A percentile compares a stretch with the other conserved stretches of the same genome.
Conservation (phyloP, 176 grass and related monocot species). For the Zea luxurians region DNA sequence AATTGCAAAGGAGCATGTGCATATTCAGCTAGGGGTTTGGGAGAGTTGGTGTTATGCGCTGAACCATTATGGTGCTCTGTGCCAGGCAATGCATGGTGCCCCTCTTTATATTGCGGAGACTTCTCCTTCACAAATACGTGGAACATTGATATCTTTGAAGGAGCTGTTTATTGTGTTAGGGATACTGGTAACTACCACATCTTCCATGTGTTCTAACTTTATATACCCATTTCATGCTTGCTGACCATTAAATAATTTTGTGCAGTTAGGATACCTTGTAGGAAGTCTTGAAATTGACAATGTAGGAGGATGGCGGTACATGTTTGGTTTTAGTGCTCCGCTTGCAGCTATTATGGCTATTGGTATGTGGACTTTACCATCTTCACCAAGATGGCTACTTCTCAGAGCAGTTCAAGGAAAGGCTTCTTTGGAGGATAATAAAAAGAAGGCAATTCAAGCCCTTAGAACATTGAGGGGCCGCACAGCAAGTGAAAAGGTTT, state of each 20-base stretch:
- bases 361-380: constrained; percentile 74
- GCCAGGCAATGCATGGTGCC: constrained; percentile 93
- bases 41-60: background rate
- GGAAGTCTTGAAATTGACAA: constrained; percentile 73
- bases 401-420: constrained; percentile 86
- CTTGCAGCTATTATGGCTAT: constrained; percentile 80
- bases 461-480: constrained; percentile 61
- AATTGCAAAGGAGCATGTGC: constrained; percentile 25
- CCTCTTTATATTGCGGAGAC: constrained; percentile 98
- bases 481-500: constrained; percentile 57
- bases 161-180: constrained; percentile 97
- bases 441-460: constrained; percentile 72
- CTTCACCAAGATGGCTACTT: constrained; percentile 93
- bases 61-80: constrained; percentile 29
- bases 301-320: constrained; percentile 91
- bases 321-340: constrained; percentile 81
- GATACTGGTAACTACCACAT: constrained; percentile 67
- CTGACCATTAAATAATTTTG: constrained; percentile 33
- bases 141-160: constrained; percentile 95
- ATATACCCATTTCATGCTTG: constrained; percentile 9
- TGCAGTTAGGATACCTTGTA: constrained; percentile 82
- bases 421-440: constrained; percentile 64
- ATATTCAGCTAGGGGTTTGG: constrained; percentile 12
- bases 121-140: constrained; percentile 84
- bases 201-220: constrained; percentile 10